phyloP scores from a whole-genome alignment of 2,329 filamentous ascomycete genomes.

The Penicillium sp. region DNA sequence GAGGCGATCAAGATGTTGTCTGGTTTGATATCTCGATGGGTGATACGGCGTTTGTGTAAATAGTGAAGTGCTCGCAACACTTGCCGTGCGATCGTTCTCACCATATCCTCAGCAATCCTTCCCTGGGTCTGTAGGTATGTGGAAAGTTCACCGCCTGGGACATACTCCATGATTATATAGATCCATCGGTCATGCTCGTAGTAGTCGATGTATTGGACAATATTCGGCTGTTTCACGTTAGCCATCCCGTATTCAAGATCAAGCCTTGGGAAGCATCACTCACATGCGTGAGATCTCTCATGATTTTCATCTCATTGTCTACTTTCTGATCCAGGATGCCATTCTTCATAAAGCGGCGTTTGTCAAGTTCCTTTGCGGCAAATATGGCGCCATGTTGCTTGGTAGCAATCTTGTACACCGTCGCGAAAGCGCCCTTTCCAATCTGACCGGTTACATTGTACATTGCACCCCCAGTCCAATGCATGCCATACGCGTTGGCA shows the following conservation, averaged over 20 bases:
- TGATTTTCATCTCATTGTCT: slow-evolving; percentile 96
- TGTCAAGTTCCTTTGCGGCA: slow-evolving; percentile 93
- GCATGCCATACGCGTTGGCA: slow-evolving; percentile 61
- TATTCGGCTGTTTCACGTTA: slow-evolving; percentile 62
- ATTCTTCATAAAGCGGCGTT: slow-evolving; percentile 89
- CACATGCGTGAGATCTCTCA: slow-evolving; percentile 80
- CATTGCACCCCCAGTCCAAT: slow-evolving; percentile 73
- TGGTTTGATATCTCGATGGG: slow-evolving; percentile 97
- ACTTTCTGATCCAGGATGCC: slow-evolving; percentile 86
- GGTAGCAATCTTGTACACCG: slow-evolving; percentile 84
- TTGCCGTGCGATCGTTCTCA: slow-evolving; percentile 65
- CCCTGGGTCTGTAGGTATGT: slow-evolving; percentile 64
- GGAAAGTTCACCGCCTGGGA: slow-evolving; percentile 79
- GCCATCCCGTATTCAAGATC: not conserved
- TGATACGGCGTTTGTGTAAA: slow-evolving; percentile 83
- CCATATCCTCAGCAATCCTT: slow-evolving; percentile 64
- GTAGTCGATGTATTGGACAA: slow-evolving; percentile 88
- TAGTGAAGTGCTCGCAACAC: slow-evolving; percentile 81
- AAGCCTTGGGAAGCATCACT: slow-evolving; percentile 34
- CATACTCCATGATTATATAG: slow-evolving; percentile 97
- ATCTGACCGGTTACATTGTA: slow-evolving; percentile 83
- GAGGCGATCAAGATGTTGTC: slow-evolving; percentile 90
- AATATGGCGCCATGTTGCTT: slow-evolving; percentile 80
- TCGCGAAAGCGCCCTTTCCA: slow-evolving; percentile 92
- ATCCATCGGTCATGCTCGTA: slow-evolving; percentile 77